Percentiles rank a stretch among this genome's conserved stretches.
These are phyloP conservation scores for Sherardia arvensis DNA, from an alignment of 257 asterid species.

Conservation along the genomic window DNA sequence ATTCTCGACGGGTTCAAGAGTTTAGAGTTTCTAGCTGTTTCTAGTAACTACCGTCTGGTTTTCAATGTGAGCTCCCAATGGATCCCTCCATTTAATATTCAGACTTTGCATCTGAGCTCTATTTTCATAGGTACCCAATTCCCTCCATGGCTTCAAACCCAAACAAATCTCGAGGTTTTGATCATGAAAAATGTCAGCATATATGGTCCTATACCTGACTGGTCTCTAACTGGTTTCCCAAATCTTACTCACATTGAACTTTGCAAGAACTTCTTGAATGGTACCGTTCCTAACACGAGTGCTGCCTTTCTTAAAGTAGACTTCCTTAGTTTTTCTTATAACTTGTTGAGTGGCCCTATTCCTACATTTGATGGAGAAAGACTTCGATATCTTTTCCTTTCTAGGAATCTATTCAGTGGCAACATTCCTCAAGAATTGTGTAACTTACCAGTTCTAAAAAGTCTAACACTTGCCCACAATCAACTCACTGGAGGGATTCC, in stretches of 20 bases:
- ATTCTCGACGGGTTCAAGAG: background rate
- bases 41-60: background rate
- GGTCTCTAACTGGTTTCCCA: background rate
- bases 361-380: background rate
- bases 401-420: background rate
- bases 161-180: no score
- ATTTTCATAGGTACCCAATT: conserved; percentile 7
- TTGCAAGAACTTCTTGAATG: background rate
- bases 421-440: background rate
- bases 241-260: background rate
- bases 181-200: background rate
- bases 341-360: background rate
- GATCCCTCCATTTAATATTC: conserved; percentile 6
- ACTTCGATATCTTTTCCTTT: background rate
- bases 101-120: background rate
- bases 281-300: background rate
- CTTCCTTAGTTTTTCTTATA: no score
- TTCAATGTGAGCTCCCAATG: conserved; percentile 11
- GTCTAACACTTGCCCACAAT: background rate
- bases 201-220: background rate
- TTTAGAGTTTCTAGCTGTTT: background rate
- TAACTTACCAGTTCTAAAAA: background rate
- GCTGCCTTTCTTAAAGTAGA: no score
- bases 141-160: background rate
- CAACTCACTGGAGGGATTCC: background rate